Conservation (phyloP, 129 eudicot genomes). For the Flaveria brownii region DNA sequence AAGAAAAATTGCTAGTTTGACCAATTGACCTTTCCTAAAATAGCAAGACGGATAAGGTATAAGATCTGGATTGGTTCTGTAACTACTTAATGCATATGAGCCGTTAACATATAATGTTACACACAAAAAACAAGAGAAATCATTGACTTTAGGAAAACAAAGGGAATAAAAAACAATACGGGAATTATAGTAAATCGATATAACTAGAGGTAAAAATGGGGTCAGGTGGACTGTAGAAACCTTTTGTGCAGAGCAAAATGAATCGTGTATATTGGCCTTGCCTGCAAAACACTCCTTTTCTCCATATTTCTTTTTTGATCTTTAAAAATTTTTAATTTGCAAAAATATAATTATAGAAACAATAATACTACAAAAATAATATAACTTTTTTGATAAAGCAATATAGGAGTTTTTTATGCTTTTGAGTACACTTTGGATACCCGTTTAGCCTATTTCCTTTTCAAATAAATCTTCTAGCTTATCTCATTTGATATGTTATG, state of each 20-base stretch:
- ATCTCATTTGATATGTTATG: neutral
- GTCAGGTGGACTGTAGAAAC: neutral
- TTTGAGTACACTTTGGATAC: neutral
- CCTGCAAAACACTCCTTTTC: neutral
- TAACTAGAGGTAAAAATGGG: neutral
- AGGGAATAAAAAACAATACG: conserved; percentile 1
- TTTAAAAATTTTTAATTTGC: neutral
- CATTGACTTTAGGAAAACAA: conserved; percentile 7
- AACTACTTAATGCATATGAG: neutral
- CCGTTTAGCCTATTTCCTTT: neutral
- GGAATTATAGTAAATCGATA: conserved; percentile 1
- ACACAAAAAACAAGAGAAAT: neutral
- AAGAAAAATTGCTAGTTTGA: conserved; percentile 13
- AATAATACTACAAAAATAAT: neutral
- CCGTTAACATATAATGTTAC: conserved; percentile 8
- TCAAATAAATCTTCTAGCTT: neutral
- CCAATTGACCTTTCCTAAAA: neutral
- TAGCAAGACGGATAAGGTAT: neutral
- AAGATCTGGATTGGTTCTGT: conserved; percentile 1
- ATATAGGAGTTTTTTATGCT: neutral
- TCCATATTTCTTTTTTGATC: neutral
- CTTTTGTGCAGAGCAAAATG: neutral
- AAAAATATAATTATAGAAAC: conserved; percentile 10
- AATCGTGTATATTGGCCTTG: neutral
- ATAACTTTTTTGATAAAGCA: neutral